Base-by-base conservation (phyloP, 768 basidiomycete genomes). In the Tricholoma furcatifolium region DNA sequence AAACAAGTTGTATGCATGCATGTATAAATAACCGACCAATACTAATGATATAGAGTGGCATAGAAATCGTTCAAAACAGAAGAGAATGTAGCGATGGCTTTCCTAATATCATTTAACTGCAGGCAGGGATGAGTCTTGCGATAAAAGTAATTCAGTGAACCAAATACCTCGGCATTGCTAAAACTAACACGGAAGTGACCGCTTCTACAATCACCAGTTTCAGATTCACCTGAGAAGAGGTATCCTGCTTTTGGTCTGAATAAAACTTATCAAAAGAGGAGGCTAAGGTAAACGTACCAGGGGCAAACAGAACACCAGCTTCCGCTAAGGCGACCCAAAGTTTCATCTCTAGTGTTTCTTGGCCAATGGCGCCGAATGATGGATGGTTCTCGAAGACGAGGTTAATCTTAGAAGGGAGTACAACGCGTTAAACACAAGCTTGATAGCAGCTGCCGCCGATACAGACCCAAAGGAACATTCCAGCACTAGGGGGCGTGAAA, bases 381-480 rank as follows among this genome's bases (percentile, higher is more conserved):
- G 83, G 80, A 61, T 84, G 80, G 47, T 74, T 67, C 18, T 80
- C 75, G 36, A 91, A 74, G 68, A 90, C 77, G 23, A 92, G 62
- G 59, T 76, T 76, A 36, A 92, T 60, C 85, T 88, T 55, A 9
- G 23, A 2, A 47, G n/a, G n/a, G n/a, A n/a, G n/a, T n/a, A n/a
- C n/a, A n/a, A n/a, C n/a, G 30, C 45, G 9, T 15, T 35, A 43
- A n/a, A 31, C 27, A 47, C n/a, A 36, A 48, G 23, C 30, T 20
- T 49, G 18, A 24, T 23, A 17, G 44, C n/a, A 9, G 48, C 11
- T 18, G 15, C 3, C 41, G 41, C 44, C 1, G 6, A 38, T 43
- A 76, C 47, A 62, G 27, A 83, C 83, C 85, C 85, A 88, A 30
- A 85, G 57, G 67, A 91, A 93, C 91, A 93, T 94, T 7, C 91